These are phyloP conservation scores for Pseudocercospora pini-densiflorae DNA, from an alignment of 2,329 filamentous ascomycete genomes.

Conservation along the genomic window DNA sequence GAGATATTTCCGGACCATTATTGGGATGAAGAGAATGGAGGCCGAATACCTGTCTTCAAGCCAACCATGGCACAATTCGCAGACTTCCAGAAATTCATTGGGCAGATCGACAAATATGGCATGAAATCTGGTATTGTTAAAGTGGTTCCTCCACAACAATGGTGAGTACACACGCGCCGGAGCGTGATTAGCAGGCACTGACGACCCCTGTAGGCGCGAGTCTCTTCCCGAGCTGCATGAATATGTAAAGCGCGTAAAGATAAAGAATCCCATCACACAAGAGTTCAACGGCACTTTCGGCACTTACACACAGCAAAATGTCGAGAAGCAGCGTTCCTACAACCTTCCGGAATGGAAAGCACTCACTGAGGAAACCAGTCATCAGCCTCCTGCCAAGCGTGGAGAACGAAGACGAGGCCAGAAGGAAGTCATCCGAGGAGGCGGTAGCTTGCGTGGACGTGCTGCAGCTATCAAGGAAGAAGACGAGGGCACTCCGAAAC, in stretches of 20 bases:
- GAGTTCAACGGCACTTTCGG: slow-evolving; percentile 97
- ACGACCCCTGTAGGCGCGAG: slow-evolving; percentile 58
- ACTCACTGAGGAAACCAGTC: slow-evolving; percentile 90
- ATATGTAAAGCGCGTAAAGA: slow-evolving; percentile 85
- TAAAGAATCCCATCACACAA: slow-evolving; percentile 97
- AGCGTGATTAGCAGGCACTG: slow-evolving; percentile 23
- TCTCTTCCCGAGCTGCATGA: slow-evolving; percentile 79
- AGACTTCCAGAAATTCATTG: slow-evolving; percentile 90
- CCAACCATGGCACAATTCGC: slow-evolving; percentile 95
- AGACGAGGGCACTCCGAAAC: slow-evolving; percentile 36
- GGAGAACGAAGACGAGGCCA: slow-evolving; percentile 74
- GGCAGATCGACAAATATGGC: slow-evolving; percentile 87
- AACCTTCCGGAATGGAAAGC: slow-evolving; percentile 96
- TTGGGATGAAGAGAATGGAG: slow-evolving; percentile 64
- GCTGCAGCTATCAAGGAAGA: slow-evolving; percentile 32
- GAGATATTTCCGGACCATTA: slow-evolving; percentile 83
- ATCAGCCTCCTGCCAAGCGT: slow-evolving; percentile 89
- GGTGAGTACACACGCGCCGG: slow-evolving; percentile 61
- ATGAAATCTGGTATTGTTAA: slow-evolving; percentile 99
- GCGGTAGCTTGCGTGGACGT: slow-evolving; percentile 36
- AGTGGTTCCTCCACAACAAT: slow-evolving; percentile 90
- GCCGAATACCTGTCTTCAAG: slow-evolving; percentile 90
- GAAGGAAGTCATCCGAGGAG: slow-evolving; percentile 50
- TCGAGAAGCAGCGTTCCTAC: slow-evolving; percentile 93
- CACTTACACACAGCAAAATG: slow-evolving; percentile 95